Conservation (phyloP, 176 grass and related monocot species). For the Hyparrhenia diplandra region DNA sequence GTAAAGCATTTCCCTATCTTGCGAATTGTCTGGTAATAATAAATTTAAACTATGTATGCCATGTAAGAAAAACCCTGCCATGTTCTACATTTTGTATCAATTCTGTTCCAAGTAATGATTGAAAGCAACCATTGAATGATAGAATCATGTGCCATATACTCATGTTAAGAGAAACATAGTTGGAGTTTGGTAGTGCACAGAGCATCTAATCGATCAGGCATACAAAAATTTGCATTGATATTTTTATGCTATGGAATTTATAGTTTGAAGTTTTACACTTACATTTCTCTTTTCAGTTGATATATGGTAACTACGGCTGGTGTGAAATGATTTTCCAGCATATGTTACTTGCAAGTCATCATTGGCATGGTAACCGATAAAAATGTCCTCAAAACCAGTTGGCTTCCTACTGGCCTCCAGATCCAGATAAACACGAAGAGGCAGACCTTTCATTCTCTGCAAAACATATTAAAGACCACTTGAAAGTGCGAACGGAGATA, state of each 20-base stretch:
- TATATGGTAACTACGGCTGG: conserved; percentile 64
- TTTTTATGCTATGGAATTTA: conserved; percentile 7
- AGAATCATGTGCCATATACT: conserved; percentile 9
- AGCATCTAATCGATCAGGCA: not conserved
- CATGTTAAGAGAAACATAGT: not conserved
- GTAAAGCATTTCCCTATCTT: too few species aligned
- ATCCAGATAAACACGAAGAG: conserved; percentile 79
- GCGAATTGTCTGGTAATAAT: not conserved
- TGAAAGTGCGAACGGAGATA: conserved; percentile 14
- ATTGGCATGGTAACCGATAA: conserved; percentile 81
- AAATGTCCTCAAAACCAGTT: conserved; percentile 82
- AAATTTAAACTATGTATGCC: not conserved
- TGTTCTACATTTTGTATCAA: not conserved
- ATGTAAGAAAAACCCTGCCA: not conserved
- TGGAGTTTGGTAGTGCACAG: not conserved
- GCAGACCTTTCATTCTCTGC: conserved; percentile 80
- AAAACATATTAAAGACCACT: conserved; percentile 29
- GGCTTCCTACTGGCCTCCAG: conserved; percentile 73
- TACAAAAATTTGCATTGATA: conserved; percentile 1
- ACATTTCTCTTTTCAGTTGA: conserved; percentile 76
- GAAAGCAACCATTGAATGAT: not conserved
- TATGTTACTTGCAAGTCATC: conserved; percentile 95
- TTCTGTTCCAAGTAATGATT: not conserved
- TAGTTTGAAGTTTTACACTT: conserved; percentile 17
- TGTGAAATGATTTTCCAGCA: conserved; percentile 81